Conservation (phyloP, 179 eudicot genomes). For the Silene coronaria region DNA sequence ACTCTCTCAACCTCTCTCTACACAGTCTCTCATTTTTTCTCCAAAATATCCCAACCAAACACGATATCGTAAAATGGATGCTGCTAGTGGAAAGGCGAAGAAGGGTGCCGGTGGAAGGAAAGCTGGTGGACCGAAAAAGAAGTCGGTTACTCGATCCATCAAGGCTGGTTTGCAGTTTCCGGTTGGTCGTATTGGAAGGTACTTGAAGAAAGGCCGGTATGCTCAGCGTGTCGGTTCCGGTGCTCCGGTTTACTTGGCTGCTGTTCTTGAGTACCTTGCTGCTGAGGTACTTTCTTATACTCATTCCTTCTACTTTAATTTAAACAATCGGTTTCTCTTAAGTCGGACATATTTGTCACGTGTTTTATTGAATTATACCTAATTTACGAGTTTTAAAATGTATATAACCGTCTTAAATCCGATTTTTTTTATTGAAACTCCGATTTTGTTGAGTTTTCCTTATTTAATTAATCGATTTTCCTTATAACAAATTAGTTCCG, state of each 20-base stretch:
- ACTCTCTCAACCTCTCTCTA: neutral
- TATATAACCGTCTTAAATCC: too few species aligned
- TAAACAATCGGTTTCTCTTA: too few species aligned
- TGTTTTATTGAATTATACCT: too few species aligned
- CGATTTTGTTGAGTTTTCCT: too few species aligned
- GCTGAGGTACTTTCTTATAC: too few species aligned
- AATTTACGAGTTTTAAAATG: too few species aligned
- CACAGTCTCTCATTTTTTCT: neutral
- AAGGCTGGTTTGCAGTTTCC: slow-evolving; percentile 27
- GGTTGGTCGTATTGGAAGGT: slow-evolving; percentile 28
- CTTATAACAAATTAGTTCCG: too few species aligned
- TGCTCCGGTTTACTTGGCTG: slow-evolving; percentile 28
- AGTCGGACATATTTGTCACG: too few species aligned
- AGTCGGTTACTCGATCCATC: slow-evolving; percentile 14
- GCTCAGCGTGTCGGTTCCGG: slow-evolving; percentile 28
- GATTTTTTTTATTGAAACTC: too few species aligned
- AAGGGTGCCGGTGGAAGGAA: slow-evolving; percentile 13
- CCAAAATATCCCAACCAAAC: neutral
- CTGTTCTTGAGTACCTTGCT: slow-evolving; percentile 27
- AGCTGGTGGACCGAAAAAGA: slow-evolving; percentile 22
- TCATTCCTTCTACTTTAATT: too few species aligned
- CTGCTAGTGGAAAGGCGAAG: slow-evolving; percentile 13
- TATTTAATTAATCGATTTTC: too few species aligned
- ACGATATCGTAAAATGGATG: neutral
- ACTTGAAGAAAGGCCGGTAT: slow-evolving; percentile 25